phyloP scores from a whole-genome alignment of 768 basidiomycete species.

The Pholiota microspora region DNA sequence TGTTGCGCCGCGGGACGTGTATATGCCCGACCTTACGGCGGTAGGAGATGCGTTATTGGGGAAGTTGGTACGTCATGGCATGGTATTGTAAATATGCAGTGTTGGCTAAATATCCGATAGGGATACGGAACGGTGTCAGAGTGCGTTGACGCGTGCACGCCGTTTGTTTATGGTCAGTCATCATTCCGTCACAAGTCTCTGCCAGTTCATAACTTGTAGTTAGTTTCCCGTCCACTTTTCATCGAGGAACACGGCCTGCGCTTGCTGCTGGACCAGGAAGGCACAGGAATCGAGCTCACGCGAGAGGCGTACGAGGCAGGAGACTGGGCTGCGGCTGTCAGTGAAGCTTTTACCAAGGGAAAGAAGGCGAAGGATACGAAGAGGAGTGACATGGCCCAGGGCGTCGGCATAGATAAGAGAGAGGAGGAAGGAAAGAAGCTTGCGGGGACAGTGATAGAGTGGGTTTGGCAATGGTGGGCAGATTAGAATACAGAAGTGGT shows the following conservation, averaged over 20 bases:
- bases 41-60: conserved; percentile 74
- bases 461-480: conserved; percentile 42
- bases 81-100: background rate
- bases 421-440: conserved; percentile 41
- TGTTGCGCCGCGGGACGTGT: conserved; percentile 72
- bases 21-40: conserved; percentile 81
- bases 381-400: conserved; percentile 35
- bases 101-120: conserved; percentile 28
- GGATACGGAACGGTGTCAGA: conserved; percentile 84
- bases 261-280: conserved; percentile 58
- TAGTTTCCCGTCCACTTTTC: conserved; percentile 77
- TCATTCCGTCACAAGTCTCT: background rate
- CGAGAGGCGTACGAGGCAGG: conserved; percentile 68
- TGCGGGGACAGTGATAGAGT: conserved; percentile 47
- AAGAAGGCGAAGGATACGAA: conserved; percentile 43
- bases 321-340: conserved; percentile 62
- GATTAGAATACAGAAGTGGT: background rate
- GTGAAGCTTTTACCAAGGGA: conserved; percentile 47
- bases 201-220: background rate
- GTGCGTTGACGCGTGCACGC: conserved; percentile 72
- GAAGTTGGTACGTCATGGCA: conserved; percentile 50
- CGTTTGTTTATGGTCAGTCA: conserved; percentile 69
- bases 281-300: conserved; percentile 67
- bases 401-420: conserved; percentile 37
- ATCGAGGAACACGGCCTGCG: conserved; percentile 79